These are phyloP conservation scores for Fonsecaea nubica DNA, from an alignment of 2,329 filamentous ascomycete genomes.

Conservation along the genomic window DNA sequence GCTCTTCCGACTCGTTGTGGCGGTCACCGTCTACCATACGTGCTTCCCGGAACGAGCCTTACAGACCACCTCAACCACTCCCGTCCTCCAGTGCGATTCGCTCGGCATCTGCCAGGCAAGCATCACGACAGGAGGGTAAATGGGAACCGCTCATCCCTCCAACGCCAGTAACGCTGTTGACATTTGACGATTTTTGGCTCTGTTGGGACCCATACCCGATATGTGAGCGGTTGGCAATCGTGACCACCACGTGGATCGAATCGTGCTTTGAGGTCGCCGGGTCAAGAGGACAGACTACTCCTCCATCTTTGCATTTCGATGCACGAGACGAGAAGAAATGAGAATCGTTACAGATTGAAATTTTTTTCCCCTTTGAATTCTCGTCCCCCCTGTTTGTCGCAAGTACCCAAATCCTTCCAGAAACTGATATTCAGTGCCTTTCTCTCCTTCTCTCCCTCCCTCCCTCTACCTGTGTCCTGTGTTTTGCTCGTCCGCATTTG, in stretches of 20 bases:
- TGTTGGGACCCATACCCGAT: background rate
- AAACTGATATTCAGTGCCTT: too few relatives aligned
- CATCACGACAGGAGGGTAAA: background rate
- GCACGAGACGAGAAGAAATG: background rate
- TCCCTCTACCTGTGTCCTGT: too few relatives aligned
- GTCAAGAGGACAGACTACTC: background rate
- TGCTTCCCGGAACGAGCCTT: background rate
- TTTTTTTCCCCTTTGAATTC: background rate
- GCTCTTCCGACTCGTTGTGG: background rate
- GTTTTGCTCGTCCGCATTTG: too few relatives aligned
- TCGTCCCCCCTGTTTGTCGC: background rate
- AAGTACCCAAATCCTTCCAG: too few relatives aligned
- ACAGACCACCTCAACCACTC: background rate
- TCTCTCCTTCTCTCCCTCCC: too few relatives aligned
- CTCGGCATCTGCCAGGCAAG: background rate
- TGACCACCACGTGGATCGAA: background rate
- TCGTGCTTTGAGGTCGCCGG: background rate
- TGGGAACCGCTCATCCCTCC: background rate
- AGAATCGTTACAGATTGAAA: background rate
- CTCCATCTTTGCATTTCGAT: background rate
- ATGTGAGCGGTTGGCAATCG: background rate
- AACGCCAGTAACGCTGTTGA: background rate
- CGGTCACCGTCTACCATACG: background rate
- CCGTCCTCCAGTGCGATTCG: background rate
- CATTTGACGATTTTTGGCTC: background rate